Evolutionary conservation across 2,329 filamentous ascomycete species (phyloP).

Genomic region (Triangularia verruculosa): DNA sequence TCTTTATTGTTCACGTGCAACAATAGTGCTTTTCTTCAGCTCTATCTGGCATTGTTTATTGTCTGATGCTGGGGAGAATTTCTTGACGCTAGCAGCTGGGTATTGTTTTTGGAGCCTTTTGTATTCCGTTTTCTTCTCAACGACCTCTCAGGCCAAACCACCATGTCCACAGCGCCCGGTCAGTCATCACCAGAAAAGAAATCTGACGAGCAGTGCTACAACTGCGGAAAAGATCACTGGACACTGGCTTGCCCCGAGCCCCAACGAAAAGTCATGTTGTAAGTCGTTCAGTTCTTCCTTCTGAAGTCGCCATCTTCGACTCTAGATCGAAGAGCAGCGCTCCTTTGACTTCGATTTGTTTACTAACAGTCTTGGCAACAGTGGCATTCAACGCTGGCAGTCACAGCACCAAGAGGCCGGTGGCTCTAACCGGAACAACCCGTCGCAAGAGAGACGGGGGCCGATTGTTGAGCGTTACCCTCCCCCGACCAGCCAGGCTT

Average conservation of each 20-base stretch:
- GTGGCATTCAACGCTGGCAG: conserved; percentile 16
- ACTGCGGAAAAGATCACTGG: conserved; percentile 54
- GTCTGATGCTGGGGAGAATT: not conserved
- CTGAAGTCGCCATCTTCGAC: conserved; percentile 8
- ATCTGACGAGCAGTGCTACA: conserved; percentile 46
- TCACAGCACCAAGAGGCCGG: conserved; percentile 26
- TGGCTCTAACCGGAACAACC: conserved; percentile 19
- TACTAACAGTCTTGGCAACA: not conserved
- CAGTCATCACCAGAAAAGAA: conserved; percentile 31
- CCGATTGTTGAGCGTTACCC: conserved; percentile 39
- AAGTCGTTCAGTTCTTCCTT: conserved; percentile 35
- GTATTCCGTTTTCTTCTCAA: not conserved
- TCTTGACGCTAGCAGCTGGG: not conserved
- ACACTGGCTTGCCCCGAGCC: conserved; percentile 52
- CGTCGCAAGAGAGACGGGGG: conserved; percentile 31
- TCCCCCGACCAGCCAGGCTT: conserved; percentile 16
- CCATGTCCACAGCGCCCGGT: conserved; percentile 30
- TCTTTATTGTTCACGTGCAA: not conserved
- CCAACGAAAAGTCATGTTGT: conserved; percentile 48
- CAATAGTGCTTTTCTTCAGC: not conserved
- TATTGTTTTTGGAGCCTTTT: not conserved
- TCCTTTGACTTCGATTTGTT: not conserved
- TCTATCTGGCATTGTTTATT: not conserved
- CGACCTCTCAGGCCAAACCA: not conserved
- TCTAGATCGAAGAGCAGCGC: not conserved